phyloP scores from a whole-genome alignment of 371 early-diverging fungal species.

The Apophysomyces sp. region DNA sequence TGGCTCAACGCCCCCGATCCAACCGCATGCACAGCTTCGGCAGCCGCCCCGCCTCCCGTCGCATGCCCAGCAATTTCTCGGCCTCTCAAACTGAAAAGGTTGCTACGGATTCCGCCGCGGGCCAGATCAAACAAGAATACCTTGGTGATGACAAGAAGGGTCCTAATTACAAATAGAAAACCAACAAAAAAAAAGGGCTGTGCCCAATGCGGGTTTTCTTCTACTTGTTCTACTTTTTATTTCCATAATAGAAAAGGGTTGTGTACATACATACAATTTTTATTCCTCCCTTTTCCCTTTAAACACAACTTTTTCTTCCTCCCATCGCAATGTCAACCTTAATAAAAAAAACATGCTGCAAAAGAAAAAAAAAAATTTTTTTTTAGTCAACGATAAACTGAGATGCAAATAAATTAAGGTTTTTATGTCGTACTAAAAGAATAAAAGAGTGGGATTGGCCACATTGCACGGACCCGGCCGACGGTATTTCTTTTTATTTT shows the following conservation, averaged over 20 bases:
- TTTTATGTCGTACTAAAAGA: neutral
- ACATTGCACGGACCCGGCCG: constrained; percentile 1
- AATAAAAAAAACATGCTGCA: constrained; percentile 1
- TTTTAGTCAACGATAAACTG: neutral
- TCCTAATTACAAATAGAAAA: constrained; percentile 40
- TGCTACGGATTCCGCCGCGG: constrained; percentile 32
- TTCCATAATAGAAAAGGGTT: constrained; percentile 1
- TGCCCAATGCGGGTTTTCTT: neutral
- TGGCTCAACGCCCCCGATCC: constrained; percentile 28
- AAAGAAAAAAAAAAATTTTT: neutral
- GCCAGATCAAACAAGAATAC: constrained; percentile 38
- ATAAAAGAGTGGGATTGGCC: neutral
- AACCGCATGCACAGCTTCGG: constrained; percentile 13
- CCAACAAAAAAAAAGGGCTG: neutral
- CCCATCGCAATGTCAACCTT: neutral
- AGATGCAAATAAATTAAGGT: neutral
- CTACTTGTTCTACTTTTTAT: neutral
- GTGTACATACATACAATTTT: neutral
- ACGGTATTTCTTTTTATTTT: neutral
- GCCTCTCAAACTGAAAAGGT: constrained; percentile 18
- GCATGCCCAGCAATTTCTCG: constrained; percentile 43
- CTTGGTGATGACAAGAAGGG: constrained; percentile 27
- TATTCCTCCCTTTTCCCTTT: neutral
- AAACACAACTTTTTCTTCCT: neutral
- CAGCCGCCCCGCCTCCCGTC: constrained; percentile 43